Evolutionary conservation across 2,329 filamentous ascomycete genomes (phyloP).

Genomic region (Cladophialophora immunda): DNA sequence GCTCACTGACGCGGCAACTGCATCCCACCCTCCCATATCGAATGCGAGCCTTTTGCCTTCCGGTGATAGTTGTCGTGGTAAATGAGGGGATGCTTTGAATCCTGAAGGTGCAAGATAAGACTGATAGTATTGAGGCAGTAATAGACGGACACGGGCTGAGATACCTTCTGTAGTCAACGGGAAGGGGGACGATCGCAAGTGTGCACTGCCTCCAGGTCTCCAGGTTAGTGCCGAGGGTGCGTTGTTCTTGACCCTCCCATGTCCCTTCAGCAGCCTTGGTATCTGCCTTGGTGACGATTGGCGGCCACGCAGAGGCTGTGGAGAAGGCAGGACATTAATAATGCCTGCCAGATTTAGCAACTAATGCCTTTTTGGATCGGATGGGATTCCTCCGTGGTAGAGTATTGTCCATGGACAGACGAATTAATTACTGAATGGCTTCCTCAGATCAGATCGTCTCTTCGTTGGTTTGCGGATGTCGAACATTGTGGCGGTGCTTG

Average conservation of each 20-base stretch:
- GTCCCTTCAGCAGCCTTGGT: neutral
- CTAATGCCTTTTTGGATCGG: neutral
- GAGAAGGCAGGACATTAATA: neutral
- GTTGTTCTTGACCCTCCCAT: neutral
- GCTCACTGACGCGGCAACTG: constrained; percentile 9
- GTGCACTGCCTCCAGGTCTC: neutral
- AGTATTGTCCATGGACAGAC: neutral
- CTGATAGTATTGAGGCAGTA: neutral
- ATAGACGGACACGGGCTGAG: neutral
- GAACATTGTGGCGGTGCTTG: neutral
- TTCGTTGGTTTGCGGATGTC: neutral
- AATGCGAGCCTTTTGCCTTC: neutral
- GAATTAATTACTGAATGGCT: neutral
- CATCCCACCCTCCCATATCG: constrained; percentile 10
- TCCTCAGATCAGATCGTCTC: neutral
- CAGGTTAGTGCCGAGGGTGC: no score
- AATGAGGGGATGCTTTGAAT: neutral
- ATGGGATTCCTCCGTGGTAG: neutral
- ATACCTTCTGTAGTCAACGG: neutral
- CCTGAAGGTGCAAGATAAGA: neutral
- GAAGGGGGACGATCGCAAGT: neutral
- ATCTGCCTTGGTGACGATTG: neutral
- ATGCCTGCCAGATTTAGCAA: neutral
- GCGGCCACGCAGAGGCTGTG: neutral
- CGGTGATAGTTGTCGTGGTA: neutral